These are phyloP conservation scores for Aspergillus sp. DNA, from an alignment of 2,329 filamentous ascomycete species.

Conservation along the genomic window DNA sequence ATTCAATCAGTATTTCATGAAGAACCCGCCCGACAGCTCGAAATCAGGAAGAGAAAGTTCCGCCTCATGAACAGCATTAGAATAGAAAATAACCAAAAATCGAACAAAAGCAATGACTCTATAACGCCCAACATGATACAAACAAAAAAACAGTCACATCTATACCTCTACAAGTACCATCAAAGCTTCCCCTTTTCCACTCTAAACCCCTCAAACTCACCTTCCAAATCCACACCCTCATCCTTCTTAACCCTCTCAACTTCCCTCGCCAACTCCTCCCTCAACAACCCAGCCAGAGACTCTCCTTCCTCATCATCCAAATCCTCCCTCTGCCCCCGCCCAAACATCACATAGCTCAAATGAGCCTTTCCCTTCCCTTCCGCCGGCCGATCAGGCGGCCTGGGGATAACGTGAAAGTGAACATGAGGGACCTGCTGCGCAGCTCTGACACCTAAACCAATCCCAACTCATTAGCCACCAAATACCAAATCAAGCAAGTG, in stretches of 20 bases:
- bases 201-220: constrained; percentile 14
- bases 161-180: neutral
- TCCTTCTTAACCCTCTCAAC: constrained; percentile 37
- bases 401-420: constrained; percentile 91
- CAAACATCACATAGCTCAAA: constrained; percentile 49
- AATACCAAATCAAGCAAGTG: neutral
- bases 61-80: constrained; percentile 4
- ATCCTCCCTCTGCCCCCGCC: constrained; percentile 49
- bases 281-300: constrained; percentile 39
- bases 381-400: constrained; percentile 55
- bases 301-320: constrained; percentile 50
- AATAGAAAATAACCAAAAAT: neutral
- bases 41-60: constrained; percentile 9
- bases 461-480: neutral
- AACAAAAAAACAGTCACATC: neutral
- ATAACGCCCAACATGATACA: too few species aligned
- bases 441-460: constrained; percentile 66
- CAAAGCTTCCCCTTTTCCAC: constrained; percentile 24
- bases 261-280: constrained; percentile 41
- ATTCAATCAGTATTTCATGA: constrained; percentile 20
- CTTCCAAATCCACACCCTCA: constrained; percentile 41
- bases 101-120: neutral
- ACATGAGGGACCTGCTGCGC: constrained; percentile 92
- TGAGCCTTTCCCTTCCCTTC: constrained; percentile 20
- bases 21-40: constrained; percentile 1